Conservation (phyloP, 495 filamentous ascomycete genomes). For the Hypoxylon crocopeplum region DNA sequence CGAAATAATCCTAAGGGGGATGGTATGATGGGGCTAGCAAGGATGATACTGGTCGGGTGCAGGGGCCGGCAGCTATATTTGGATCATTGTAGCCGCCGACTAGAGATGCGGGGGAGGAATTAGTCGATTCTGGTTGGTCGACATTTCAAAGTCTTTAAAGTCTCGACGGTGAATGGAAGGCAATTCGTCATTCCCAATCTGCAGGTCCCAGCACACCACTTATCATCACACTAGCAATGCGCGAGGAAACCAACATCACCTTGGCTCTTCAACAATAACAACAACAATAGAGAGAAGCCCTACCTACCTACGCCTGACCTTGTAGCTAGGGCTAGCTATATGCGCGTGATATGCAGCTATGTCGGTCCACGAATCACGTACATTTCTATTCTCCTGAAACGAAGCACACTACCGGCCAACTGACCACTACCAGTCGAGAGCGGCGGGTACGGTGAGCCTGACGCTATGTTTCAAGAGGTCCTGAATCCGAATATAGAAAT, state of each 20-base stretch:
- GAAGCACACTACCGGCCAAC: constrained; percentile 11
- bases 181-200: too few species aligned
- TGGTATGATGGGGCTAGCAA: not conserved
- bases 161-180: too few species aligned
- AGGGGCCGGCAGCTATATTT: constrained; percentile 27
- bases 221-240: constrained; percentile 10
- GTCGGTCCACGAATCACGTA: constrained; percentile 25
- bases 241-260: not conserved
- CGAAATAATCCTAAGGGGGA: not conserved
- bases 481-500: constrained; percentile 26
- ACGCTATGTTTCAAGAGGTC: constrained; percentile 21
- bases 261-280: not conserved
- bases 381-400: constrained; percentile 11
- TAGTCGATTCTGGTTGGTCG: constrained; percentile 12
- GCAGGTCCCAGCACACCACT: too few species aligned
- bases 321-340: not conserved
- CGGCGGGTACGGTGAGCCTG: constrained; percentile 23
- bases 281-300: constrained; percentile 15
- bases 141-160: constrained; percentile 9
- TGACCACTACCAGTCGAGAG: constrained; percentile 16
- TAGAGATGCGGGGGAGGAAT: constrained; percentile 28
- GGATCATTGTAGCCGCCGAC: constrained; percentile 29
- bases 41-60: constrained; percentile 12
- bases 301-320: constrained; percentile 6
- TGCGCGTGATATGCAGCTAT: constrained; percentile 26